These are phyloP conservation scores for Mycena sp. DNA, from an alignment of 1,284 basidiomycete species.

Conservation along the genomic window DNA sequence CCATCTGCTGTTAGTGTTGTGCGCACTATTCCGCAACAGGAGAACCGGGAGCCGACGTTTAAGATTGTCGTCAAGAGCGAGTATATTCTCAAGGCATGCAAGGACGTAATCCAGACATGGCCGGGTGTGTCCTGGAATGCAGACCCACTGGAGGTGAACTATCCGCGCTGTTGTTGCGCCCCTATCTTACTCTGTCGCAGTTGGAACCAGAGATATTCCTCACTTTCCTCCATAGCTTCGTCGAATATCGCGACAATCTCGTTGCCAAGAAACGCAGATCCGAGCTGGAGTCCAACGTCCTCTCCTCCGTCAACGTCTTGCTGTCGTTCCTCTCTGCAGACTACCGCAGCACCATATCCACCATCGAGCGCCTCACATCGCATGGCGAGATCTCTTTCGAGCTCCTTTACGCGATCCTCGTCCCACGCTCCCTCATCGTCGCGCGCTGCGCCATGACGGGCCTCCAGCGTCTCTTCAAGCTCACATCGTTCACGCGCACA, in stretches of 20 bases:
- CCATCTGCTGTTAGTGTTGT: constrained; percentile 51
- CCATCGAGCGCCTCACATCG: constrained; percentile 54
- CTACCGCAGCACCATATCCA: constrained; percentile 55
- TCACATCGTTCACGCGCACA: constrained; percentile 51
- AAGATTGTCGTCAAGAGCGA: constrained; percentile 64
- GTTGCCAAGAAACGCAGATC: constrained; percentile 45
- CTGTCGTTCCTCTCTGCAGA: constrained; percentile 57
- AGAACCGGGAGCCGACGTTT: constrained; percentile 52
- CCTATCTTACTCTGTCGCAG: constrained; percentile 38
- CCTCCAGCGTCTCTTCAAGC: constrained; percentile 57
- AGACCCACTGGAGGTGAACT: constrained; percentile 57
- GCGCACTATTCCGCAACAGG: constrained; percentile 52
- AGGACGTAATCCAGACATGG: constrained; percentile 60
- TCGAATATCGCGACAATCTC: constrained; percentile 52
- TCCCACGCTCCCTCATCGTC: constrained; percentile 58
- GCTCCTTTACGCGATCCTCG: constrained; percentile 60
- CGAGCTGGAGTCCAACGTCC: constrained; percentile 49
- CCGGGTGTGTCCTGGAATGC: constrained; percentile 66
- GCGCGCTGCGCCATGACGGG: constrained; percentile 61
- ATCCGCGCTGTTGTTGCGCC: not conserved
- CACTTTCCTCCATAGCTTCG: constrained; percentile 57
- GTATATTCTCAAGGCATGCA: constrained; percentile 62
- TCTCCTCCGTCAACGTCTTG: constrained; percentile 54
- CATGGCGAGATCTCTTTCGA: constrained; percentile 66
- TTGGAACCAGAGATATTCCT: constrained; percentile 65